These are phyloP conservation scores for Fragosphaeria purpurea DNA, from an alignment of 2,329 filamentous ascomycete genomes.

Conservation along the genomic window DNA sequence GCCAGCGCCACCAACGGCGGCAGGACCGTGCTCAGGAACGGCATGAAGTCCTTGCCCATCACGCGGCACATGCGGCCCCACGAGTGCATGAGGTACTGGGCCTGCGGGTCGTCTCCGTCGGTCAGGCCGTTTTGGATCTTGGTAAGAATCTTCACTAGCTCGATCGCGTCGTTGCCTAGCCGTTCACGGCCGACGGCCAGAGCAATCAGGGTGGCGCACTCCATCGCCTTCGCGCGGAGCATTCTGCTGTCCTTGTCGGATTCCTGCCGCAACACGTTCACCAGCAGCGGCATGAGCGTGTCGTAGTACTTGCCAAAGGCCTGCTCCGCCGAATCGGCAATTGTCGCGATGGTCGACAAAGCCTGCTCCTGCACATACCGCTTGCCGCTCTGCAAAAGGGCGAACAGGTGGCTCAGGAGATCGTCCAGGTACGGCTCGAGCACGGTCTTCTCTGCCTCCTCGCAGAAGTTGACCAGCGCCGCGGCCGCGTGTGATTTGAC, in stretches of 20 bases:
- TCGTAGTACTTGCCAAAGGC: conserved; percentile 95
- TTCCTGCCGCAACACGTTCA: conserved; percentile 79
- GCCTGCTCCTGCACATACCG: conserved; percentile 97
- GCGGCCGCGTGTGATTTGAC: conserved; percentile 96
- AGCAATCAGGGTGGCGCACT: conserved; percentile 93
- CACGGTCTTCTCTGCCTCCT: conserved; percentile 87
- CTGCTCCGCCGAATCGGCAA: conserved; percentile 94
- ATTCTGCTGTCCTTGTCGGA: conserved; percentile 89
- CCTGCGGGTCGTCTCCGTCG: conserved; percentile 89
- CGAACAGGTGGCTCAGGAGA: conserved; percentile 74
- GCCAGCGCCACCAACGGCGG: conserved; percentile 85
- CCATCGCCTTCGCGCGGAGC: conserved; percentile 94
- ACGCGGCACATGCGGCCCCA: conserved; percentile 99
- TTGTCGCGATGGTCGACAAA: conserved; percentile 93
- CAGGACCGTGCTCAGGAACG: conserved; percentile 88
- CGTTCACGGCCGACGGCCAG: conserved; percentile 89
- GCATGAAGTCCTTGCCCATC: conserved; percentile 79
- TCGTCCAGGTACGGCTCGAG: conserved; percentile 90
- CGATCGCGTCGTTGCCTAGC: conserved; percentile 78
- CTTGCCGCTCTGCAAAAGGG: conserved; percentile 82
- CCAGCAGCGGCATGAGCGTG: conserved; percentile 87
- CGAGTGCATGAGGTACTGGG: conserved; percentile 95
- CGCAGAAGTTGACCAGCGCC: conserved; percentile 98
- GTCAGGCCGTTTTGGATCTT: conserved; percentile 78
- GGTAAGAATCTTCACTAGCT: conserved; percentile 76